These are phyloP conservation scores for Mayamaea pseudoterrestris DNA, from an alignment of 108 stramenopile species.

Conservation along the genomic window DNA sequence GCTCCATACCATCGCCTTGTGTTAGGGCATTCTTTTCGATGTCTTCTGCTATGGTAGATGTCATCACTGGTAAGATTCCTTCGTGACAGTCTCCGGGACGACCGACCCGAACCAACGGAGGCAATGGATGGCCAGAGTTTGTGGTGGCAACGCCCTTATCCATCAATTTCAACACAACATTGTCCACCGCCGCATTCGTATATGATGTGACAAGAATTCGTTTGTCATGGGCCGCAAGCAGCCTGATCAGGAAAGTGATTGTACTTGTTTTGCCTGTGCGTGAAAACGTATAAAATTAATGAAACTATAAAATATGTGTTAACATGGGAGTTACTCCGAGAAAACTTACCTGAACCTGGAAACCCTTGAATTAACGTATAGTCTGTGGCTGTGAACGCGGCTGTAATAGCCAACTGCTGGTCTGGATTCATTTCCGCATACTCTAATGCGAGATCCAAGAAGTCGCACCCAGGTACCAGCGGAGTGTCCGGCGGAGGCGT, in stretches of 20 bases:
- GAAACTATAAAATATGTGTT: slow-evolving; percentile 73
- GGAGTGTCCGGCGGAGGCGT: slow-evolving; percentile 11
- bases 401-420: slow-evolving; percentile 62
- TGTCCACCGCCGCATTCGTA: slow-evolving; percentile 95
- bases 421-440: slow-evolving; percentile 56
- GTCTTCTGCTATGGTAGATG: slow-evolving; percentile 28
- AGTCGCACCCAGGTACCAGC: slow-evolving; percentile 40
- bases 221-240: slow-evolving; percentile 77
- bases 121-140: slow-evolving; percentile 5
- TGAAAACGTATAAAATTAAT: slow-evolving; percentile 75
- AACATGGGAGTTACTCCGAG: too few relatives aligned
- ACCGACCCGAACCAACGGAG: slow-evolving; percentile 49
- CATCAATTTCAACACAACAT: slow-evolving; percentile 81
- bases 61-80: slow-evolving; percentile 35
- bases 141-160: slow-evolving; percentile 36
- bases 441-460: slow-evolving; percentile 30
- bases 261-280: slow-evolving; percentile 86
- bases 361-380: slow-evolving; percentile 76
- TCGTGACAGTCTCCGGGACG: slow-evolving; percentile 38
- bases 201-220: slow-evolving; percentile 90
- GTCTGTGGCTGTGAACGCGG: too few relatives aligned
- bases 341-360: slow-evolving; percentile 86
- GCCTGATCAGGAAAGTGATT: slow-evolving; percentile 70
- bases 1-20: slow-evolving; percentile 13
- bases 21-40: slow-evolving; percentile 1